Evolutionary conservation across 257 asterid genomes (phyloP).

Genomic region (Solanum pimpinellifolium): DNA sequence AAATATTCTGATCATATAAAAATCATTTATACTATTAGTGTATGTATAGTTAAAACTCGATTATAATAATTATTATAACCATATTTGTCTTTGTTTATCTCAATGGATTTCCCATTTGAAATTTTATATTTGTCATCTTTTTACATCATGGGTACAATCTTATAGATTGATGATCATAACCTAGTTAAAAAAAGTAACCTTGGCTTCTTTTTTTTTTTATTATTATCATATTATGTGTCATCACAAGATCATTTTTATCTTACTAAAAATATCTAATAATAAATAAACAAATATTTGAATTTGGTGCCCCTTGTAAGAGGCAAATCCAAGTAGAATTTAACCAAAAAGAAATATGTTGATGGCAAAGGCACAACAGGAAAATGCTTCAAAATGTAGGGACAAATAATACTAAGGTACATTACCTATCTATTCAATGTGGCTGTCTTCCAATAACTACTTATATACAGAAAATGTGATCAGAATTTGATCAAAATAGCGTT

Average conservation of each 20-base stretch:
- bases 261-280: not conserved
- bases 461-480: too few species aligned
- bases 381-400: constrained; percentile 30
- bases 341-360: not conserved
- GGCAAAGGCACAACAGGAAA: constrained; percentile 2
- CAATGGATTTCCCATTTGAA: not conserved
- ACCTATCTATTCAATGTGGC: constrained; percentile 1
- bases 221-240: not conserved
- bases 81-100: not conserved
- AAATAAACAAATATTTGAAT: not conserved
- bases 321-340: constrained; percentile 11
- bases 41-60: not conserved
- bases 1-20: not conserved
- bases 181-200: not conserved
- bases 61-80: not conserved
- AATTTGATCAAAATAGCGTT: accelerated
- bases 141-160: not conserved
- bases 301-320: constrained; percentile 39
- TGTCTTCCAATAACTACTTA: constrained; percentile 14
- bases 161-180: not conserved
- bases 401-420: not conserved
- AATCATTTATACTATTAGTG: not conserved
- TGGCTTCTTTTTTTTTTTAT: not conserved
- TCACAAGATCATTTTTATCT: not conserved
- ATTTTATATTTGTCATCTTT: not conserved